phyloP scores from a whole-genome alignment of 164 flowering plant species.

The Akebia trifoliata region DNA sequence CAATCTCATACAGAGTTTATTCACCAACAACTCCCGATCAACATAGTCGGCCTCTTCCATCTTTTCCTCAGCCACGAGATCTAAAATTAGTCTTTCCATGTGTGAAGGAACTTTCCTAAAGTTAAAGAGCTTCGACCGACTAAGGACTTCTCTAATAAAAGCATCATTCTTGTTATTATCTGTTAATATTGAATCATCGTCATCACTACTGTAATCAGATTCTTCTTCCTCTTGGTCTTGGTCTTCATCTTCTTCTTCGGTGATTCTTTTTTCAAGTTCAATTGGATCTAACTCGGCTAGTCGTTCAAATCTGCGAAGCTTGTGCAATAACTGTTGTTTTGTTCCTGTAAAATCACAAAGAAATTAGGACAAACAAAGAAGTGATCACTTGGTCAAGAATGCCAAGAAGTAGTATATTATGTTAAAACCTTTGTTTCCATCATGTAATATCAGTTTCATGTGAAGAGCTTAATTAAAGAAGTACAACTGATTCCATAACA shows the following conservation, averaged over 20 bases:
- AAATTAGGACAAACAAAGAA: background rate
- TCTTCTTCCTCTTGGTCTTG: conserved; percentile 18
- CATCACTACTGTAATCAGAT: conserved; percentile 7
- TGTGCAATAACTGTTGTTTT: conserved; percentile 52
- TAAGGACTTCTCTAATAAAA: conserved; percentile 22
- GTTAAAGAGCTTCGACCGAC: conserved; percentile 13
- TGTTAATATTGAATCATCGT: conserved; percentile 9
- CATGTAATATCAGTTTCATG: no score
- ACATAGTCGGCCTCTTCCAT: background rate
- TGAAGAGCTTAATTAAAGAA: no score
- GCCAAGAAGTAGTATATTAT: background rate
- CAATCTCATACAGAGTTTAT: conserved; percentile 47
- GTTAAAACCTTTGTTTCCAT: no score
- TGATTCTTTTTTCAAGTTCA: conserved; percentile 64
- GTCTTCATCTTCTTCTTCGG: conserved; percentile 34
- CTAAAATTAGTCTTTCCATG: conserved; percentile 51
- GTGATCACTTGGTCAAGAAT: no score
- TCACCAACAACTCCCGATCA: conserved; percentile 17
- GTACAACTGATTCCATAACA: no score
- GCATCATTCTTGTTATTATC: conserved; percentile 9
- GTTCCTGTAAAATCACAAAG: conserved; percentile 52
- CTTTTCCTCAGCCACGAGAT: conserved; percentile 56
- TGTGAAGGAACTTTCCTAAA: conserved; percentile 28
- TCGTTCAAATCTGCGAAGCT: conserved; percentile 68
- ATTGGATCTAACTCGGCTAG: conserved; percentile 68